Conservation (phyloP, 805 yeast genomes). For the Barnettozyma sucrosica region DNA sequence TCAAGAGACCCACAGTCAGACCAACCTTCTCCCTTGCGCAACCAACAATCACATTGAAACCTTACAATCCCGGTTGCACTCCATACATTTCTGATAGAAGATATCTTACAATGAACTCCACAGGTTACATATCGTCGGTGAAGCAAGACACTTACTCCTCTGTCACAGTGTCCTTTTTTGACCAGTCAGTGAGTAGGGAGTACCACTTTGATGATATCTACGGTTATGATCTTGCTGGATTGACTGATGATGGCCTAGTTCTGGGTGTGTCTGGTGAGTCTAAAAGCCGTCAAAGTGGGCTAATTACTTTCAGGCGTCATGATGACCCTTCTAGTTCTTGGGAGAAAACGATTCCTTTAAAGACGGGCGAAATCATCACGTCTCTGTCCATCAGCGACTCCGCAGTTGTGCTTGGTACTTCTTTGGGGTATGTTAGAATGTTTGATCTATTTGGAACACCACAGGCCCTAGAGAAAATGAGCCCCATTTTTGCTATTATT, state of each 20-base stretch:
- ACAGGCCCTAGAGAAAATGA: constrained; percentile 56
- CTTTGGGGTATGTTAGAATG: constrained; percentile 65
- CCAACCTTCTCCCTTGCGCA: constrained; percentile 1
- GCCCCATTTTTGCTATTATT: constrained; percentile 58
- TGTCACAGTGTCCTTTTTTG: constrained; percentile 85
- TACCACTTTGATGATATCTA: constrained; percentile 78
- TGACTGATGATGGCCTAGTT: constrained; percentile 61
- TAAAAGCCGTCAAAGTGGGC: constrained; percentile 33
- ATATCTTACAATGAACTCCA: constrained; percentile 71
- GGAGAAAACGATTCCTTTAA: constrained; percentile 57
- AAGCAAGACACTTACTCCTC: constrained; percentile 53
- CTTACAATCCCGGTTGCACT: constrained; percentile 84
- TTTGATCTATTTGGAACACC: constrained; percentile 74
- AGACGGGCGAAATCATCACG: constrained; percentile 52
- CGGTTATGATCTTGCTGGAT: constrained; percentile 68
- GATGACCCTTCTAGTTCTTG: constrained; percentile 57
- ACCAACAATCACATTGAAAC: constrained; percentile 35
- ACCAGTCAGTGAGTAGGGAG: constrained; percentile 65
- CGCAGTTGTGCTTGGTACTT: constrained; percentile 64
- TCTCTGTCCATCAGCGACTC: constrained; percentile 61
- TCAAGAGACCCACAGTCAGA: constrained; percentile 9
- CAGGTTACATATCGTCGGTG: constrained; percentile 81
- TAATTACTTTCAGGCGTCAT: constrained; percentile 65
- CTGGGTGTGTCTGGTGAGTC: constrained; percentile 44
- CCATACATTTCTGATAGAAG: constrained; percentile 69